Evolutionary conservation across 192 early-diverging fungal genomes (phyloP).

Genomic region (Gamsiella multidivaricata): DNA sequence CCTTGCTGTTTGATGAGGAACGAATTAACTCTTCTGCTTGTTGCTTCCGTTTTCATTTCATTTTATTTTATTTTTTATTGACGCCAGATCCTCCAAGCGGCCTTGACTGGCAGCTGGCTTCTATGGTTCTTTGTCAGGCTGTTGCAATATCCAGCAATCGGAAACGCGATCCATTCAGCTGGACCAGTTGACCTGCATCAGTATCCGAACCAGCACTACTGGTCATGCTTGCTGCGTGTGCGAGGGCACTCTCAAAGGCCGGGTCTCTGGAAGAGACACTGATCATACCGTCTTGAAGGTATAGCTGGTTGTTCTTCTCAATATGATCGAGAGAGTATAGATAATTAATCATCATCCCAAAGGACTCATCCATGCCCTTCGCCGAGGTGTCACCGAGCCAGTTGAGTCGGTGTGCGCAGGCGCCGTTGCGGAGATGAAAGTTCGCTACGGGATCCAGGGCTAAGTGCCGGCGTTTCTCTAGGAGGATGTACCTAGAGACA

Average conservation of each 20-base stretch:
- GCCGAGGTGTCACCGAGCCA: constrained; percentile 88
- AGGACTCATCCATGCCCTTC: constrained; percentile 84
- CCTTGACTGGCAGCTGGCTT: no score
- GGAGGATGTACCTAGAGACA: constrained; percentile 65
- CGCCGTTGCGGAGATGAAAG: constrained; percentile 96
- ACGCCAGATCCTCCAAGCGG: no score
- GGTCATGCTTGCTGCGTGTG: neutral
- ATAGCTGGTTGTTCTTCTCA: constrained; percentile 85
- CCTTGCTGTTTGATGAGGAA: no score
- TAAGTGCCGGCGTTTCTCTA: constrained; percentile 71
- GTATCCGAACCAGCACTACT: neutral
- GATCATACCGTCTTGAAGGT: constrained; percentile 72
- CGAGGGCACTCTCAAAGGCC: constrained; percentile 10
- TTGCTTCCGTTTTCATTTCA: no score
- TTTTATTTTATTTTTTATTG: no score
- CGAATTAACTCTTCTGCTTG: no score
- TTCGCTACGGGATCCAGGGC: constrained; percentile 94
- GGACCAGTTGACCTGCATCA: constrained; percentile 1
- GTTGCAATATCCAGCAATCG: constrained; percentile 11
- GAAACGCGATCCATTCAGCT: constrained; percentile 10
- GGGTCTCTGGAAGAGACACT: constrained; percentile 50
- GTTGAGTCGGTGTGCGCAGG: constrained; percentile 86
- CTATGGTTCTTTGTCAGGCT: neutral
- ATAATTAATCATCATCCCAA: constrained; percentile 97
- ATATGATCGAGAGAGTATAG: constrained; percentile 81